Conservation (phyloP, 169 alveolate genomes). For the Plasmodium berghei region DNA sequence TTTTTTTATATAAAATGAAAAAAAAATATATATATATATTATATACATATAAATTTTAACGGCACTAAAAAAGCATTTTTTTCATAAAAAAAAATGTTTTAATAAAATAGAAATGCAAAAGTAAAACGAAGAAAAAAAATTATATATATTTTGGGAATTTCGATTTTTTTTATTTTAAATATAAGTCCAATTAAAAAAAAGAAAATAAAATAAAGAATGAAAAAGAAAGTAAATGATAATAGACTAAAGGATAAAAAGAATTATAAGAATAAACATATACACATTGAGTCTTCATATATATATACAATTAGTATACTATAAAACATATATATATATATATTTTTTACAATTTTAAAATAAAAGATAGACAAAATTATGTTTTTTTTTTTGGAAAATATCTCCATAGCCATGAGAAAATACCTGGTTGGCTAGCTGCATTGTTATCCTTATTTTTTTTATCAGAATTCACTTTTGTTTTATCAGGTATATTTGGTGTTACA, state of each 20-base stretch:
- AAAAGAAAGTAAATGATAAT: too few species aligned
- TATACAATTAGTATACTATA: constrained; percentile 1
- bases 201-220: neutral
- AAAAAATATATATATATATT: too few species aligned
- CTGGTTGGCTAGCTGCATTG: constrained; percentile 13
- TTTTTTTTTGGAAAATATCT: constrained; percentile 51
- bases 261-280: neutral
- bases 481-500: neutral
- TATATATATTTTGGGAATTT: constrained; percentile 15
- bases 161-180: constrained; percentile 5
- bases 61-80: constrained; percentile 73
- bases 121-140: constrained; percentile 22
- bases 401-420: constrained; percentile 63
- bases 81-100: constrained; percentile 36
- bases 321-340: constrained; percentile 4
- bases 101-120: constrained; percentile 34
- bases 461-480: constrained; percentile 12
- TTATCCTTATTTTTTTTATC: constrained; percentile 29
- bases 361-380: constrained; percentile 4
- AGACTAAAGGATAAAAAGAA: too few species aligned
- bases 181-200: constrained; percentile 16
- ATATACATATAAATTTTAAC: constrained; percentile 12
- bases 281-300: constrained; percentile 3
- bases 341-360: neutral
- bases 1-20: too few species aligned